Evolutionary conservation across 192 early-diverging fungal genomes (phyloP).

Genomic region (Cladochytrium replicatum): DNA sequence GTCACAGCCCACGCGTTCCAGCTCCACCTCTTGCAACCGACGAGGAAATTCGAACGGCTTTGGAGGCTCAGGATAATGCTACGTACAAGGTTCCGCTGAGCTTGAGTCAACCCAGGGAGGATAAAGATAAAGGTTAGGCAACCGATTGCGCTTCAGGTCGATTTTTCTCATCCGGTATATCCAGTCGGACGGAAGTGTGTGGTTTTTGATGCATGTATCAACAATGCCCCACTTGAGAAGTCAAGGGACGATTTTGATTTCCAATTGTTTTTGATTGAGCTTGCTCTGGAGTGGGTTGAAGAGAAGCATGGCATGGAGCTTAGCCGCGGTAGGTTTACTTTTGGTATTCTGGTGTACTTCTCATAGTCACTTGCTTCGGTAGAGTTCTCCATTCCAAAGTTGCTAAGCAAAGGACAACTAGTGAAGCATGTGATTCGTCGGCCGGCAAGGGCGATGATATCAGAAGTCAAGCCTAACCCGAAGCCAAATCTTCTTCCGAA

Average conservation of each 20-base stretch:
- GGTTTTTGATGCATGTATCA: constrained; percentile 60
- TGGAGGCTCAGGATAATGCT: constrained; percentile 47
- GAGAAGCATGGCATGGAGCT: constrained; percentile 46
- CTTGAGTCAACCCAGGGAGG: constrained; percentile 37
- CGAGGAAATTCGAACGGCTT: constrained; percentile 51
- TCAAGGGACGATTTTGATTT: constrained; percentile 48
- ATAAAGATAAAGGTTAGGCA: constrained; percentile 40
- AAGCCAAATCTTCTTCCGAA: no score
- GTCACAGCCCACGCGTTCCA: constrained; percentile 43
- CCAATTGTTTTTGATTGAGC: constrained; percentile 55
- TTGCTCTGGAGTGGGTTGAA: constrained; percentile 58
- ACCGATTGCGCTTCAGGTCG: neutral
- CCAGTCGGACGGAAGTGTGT: constrained; percentile 35
- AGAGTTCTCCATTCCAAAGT: constrained; percentile 51
- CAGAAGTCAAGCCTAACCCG: constrained; percentile 9
- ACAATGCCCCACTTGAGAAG: constrained; percentile 44
- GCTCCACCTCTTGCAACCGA: constrained; percentile 45
- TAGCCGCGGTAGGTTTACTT: constrained; percentile 40
- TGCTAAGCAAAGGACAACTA: constrained; percentile 47
- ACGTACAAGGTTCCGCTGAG: constrained; percentile 56
- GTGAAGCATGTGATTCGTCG: constrained; percentile 42
- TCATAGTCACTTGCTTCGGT: neutral
- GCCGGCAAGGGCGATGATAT: constrained; percentile 38
- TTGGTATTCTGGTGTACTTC: neutral
- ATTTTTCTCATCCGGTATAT: neutral